These are phyloP conservation scores for Ogataea siamensis DNA, from an alignment of 805 yeast species.

Conservation along the genomic window DNA sequence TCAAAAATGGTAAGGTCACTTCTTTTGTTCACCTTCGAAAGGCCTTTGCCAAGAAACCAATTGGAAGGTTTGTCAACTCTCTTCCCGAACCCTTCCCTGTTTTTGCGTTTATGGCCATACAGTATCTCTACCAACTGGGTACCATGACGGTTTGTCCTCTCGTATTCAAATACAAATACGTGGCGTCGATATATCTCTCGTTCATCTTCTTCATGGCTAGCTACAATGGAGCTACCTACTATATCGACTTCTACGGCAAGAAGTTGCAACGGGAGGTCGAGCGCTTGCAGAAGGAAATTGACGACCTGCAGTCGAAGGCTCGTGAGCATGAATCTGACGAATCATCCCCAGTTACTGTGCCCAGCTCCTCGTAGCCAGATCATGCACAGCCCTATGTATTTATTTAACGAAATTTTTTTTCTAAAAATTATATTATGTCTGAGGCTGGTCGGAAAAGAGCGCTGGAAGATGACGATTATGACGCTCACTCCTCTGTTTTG, in stretches of 20 bases:
- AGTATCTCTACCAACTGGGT: conserved; percentile 78
- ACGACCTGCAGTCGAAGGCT: conserved; percentile 47
- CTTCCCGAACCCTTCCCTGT: conserved; percentile 87
- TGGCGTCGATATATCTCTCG: conserved; percentile 66
- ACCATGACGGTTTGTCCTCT: conserved; percentile 89
- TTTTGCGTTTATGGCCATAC: conserved; percentile 79
- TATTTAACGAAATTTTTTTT: conserved; percentile 2
- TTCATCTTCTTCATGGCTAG: conserved; percentile 77
- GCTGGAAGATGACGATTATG: conserved; percentile 3
- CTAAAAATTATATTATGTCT: conserved; percentile 2
- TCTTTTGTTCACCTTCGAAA: conserved; percentile 82
- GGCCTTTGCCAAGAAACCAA: conserved; percentile 56
- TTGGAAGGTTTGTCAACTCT: conserved; percentile 77
- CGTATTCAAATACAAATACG: conserved; percentile 70
- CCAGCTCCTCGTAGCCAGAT: not conserved
- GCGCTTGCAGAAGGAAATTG: conserved; percentile 68
- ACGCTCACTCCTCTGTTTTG: conserved; percentile 45
- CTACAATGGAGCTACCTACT: conserved; percentile 93
- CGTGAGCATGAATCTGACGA: conserved; percentile 8
- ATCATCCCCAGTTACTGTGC: not conserved
- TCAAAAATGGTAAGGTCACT: conserved; percentile 81
- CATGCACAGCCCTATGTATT: conserved; percentile 7
- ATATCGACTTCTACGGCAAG: conserved; percentile 87
- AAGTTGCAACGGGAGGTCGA: conserved; percentile 83
- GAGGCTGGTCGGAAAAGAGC: conserved; percentile 8